A percentile compares a stretch with the other conserved stretches of the same genome.
Conservation (phyloP, 345 rosid species). For the Eucalyptus victrix region DNA sequence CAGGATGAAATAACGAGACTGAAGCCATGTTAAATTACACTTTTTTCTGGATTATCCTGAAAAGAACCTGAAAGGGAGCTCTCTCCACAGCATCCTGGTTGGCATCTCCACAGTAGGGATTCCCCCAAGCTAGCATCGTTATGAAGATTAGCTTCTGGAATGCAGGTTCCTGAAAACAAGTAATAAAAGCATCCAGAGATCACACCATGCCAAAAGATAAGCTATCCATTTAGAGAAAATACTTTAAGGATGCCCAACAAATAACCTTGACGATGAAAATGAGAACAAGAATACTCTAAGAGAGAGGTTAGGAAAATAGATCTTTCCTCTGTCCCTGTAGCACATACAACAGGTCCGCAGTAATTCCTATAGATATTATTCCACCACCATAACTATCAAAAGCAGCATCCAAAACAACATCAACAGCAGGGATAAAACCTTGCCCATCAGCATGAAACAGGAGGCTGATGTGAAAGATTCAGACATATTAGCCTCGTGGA, state of each 20-base stretch:
- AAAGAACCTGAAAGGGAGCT: slow-evolving; percentile 55
- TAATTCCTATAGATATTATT: neutral
- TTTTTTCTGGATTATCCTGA: neutral
- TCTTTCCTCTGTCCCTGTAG: neutral
- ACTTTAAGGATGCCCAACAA: neutral
- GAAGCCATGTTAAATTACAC: neutral
- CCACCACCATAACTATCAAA: neutral
- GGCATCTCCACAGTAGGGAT: slow-evolving; percentile 47
- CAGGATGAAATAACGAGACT: neutral
- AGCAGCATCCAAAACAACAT: neutral
- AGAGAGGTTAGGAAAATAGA: neutral
- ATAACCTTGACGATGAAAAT: neutral
- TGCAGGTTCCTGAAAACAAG: slow-evolving; percentile 64
- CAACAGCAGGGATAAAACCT: neutral
- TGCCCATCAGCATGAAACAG: neutral
- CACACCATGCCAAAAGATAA: neutral
- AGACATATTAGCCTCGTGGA: neutral
- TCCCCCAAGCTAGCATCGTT: slow-evolving; percentile 95
- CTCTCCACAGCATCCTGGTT: slow-evolving; percentile 15
- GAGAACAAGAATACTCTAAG: neutral
- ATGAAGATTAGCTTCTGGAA: slow-evolving; percentile 83
- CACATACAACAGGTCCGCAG: neutral
- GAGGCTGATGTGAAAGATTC: neutral
- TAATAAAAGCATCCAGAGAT: neutral
- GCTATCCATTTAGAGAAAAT: neutral